Percentiles rank a stretch among this genome's conserved stretches.
These are phyloP conservation scores for Saccharomycopsis schoenii DNA, from an alignment of 805 yeast species.

Conservation along the genomic window DNA sequence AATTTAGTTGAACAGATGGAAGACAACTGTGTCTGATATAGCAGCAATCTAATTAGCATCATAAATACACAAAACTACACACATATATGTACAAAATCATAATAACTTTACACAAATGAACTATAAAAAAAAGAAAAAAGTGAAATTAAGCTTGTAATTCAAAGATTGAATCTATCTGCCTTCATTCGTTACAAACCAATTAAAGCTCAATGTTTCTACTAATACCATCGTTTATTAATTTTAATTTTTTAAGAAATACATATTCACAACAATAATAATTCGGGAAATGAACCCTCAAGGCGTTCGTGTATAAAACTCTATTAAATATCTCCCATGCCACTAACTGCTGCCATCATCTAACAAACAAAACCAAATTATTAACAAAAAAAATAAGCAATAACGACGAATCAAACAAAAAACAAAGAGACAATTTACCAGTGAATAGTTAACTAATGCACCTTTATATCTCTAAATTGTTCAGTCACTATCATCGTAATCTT, in stretches of 20 bases:
- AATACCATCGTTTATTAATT: too few relatives aligned
- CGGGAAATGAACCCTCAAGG: background rate
- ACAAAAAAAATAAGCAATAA: background rate
- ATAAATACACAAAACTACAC: background rate
- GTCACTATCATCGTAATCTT: slow-evolving; percentile 11
- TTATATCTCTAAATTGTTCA: background rate
- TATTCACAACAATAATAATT: too few relatives aligned
- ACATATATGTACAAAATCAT: background rate
- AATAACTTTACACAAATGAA: background rate
- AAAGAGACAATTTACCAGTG: background rate
- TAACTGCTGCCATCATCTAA: background rate
- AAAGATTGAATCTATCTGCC: too few relatives aligned
- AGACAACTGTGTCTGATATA: too few relatives aligned
- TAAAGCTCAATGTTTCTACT: too few relatives aligned
- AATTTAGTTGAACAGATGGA: slow-evolving; percentile 22
- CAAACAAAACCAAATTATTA: background rate
- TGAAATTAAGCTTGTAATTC: too few relatives aligned
- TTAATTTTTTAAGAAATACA: too few relatives aligned
- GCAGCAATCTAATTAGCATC: background rate
- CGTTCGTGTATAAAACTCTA: background rate
- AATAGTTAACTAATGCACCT: background rate
- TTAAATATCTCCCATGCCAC: background rate
- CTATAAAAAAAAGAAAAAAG: too few relatives aligned
- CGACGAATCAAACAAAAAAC: background rate
- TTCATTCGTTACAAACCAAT: too few relatives aligned